Conservation (phyloP, 1,284 basidiomycete species). For the Cryptococcus hybrid region DNA sequence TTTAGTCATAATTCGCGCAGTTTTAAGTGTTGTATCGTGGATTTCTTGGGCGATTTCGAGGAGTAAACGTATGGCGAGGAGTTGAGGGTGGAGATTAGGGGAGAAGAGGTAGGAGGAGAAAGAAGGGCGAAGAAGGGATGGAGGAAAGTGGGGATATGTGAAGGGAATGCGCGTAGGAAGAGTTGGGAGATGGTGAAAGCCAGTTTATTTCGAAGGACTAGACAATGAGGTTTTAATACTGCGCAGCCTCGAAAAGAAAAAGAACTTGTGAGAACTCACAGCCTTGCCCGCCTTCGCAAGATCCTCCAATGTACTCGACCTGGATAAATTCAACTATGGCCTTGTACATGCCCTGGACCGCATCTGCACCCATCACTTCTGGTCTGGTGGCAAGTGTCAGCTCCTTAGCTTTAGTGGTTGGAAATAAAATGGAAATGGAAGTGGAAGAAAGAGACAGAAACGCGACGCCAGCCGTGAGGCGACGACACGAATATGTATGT, state of each 20-base stretch:
- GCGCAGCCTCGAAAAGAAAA: not conserved
- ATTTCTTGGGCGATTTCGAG: constrained; percentile 91
- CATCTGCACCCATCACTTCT: constrained; percentile 32
- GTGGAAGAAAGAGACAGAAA: not conserved
- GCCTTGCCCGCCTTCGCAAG: constrained; percentile 43
- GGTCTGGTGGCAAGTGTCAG: constrained; percentile 21
- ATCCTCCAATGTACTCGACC: constrained; percentile 49
- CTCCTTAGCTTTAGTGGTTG: too few species aligned
- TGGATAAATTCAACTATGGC: constrained; percentile 47
- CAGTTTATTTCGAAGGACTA: constrained; percentile 81
- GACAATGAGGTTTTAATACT: constrained; percentile 4
- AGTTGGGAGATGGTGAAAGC: constrained; percentile 95
- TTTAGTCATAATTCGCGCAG: constrained; percentile 67
- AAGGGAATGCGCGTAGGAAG: constrained; percentile 71
- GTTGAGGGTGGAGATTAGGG: constrained; percentile 70
- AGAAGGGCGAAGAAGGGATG: constrained; percentile 52
- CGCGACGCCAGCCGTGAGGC: too few species aligned
- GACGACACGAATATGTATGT: too few species aligned
- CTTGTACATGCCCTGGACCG: constrained; percentile 44
- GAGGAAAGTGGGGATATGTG: constrained; percentile 45
- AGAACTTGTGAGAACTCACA: constrained; percentile 30
- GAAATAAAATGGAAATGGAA: not conserved
- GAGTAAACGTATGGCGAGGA: constrained; percentile 82
- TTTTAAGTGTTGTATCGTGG: constrained; percentile 83
- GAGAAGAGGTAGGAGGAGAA: constrained; percentile 28